These are phyloP conservation scores for Lactarius tabidus DNA, from an alignment of 768 basidiomycete genomes.

Conservation along the genomic window DNA sequence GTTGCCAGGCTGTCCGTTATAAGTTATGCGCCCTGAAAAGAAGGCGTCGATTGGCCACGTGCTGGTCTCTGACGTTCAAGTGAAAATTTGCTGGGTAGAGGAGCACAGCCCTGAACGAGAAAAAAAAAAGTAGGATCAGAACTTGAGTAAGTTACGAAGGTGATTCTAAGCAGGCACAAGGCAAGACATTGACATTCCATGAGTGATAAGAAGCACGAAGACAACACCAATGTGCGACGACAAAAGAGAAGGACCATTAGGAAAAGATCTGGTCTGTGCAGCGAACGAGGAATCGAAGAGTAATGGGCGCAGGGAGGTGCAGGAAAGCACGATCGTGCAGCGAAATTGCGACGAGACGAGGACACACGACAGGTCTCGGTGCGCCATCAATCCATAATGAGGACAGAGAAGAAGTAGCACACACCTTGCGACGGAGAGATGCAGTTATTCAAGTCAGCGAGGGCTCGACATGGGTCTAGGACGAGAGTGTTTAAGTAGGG, in stretches of 20 bases:
- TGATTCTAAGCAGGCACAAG: not conserved
- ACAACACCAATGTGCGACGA: not conserved
- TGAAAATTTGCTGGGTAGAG: slow-evolving; percentile 20
- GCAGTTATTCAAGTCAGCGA: slow-evolving; percentile 19
- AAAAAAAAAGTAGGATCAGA: not conserved
- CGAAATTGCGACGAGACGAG: not conserved
- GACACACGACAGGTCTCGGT: not conserved
- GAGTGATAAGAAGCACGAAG: not conserved
- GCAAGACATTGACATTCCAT: not conserved
- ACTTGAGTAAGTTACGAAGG: not conserved
- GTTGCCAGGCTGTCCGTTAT: slow-evolving; percentile 18
- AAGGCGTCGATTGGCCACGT: slow-evolving; percentile 21
- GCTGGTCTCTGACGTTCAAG: slow-evolving; percentile 20
- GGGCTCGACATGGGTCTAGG: slow-evolving; percentile 21
- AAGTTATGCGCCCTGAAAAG: slow-evolving; percentile 19
- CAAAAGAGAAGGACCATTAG: not conserved
- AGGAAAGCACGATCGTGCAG: not conserved
- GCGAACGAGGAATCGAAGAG: not conserved
- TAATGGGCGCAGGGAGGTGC: not conserved
- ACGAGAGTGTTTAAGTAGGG: not conserved
- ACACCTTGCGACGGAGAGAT: slow-evolving; percentile 20
- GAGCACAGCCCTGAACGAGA: slow-evolving; percentile 17
- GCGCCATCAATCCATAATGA: slow-evolving; percentile 12
- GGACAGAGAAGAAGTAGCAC: not conserved
- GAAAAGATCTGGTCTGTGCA: not conserved